A percentile compares a stretch with the other conserved stretches of the same genome.
These are phyloP conservation scores for Leptomonas seymouri DNA, from an alignment of 208 protist genomes.

Conservation along the genomic window DNA sequence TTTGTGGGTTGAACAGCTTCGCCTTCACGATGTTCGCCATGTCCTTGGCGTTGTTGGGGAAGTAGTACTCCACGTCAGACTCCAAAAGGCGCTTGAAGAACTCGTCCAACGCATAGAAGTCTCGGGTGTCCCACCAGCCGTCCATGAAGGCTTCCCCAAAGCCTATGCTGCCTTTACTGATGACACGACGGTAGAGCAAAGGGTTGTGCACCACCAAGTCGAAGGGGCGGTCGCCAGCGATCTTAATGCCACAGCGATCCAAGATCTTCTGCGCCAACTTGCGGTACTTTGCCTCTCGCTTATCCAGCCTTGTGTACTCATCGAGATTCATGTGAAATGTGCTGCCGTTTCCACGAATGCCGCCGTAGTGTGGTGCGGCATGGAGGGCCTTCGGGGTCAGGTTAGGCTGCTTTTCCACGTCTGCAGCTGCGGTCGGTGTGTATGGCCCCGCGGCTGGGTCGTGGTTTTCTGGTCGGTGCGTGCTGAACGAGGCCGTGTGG, in stretches of 20 bases:
- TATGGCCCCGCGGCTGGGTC: conserved; percentile 14
- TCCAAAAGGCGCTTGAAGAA: conserved; percentile 50
- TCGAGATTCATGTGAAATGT: conserved; percentile 23
- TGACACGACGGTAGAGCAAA: conserved; percentile 40
- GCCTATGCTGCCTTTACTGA: conserved; percentile 54
- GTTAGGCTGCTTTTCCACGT: not conserved
- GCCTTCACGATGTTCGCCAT: conserved; percentile 45
- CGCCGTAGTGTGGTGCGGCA: conserved; percentile 14
- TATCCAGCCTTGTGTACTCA: conserved; percentile 32
- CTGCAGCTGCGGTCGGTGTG: conserved; percentile 4
- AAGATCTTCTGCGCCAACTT: conserved; percentile 46
- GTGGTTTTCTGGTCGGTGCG: not conserved
- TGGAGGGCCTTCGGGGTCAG: not conserved
- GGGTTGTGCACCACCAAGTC: conserved; percentile 60
- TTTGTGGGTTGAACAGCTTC: conserved; percentile 58
- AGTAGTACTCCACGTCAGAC: conserved; percentile 56
- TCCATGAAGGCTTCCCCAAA: conserved; percentile 66
- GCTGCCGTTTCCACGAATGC: conserved; percentile 40
- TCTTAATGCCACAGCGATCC: conserved; percentile 36
- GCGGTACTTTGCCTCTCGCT: conserved; percentile 43
- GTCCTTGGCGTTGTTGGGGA: conserved; percentile 67
- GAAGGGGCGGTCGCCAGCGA: conserved; percentile 42
- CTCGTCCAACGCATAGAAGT: conserved; percentile 51
- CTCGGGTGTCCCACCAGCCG: conserved; percentile 63
- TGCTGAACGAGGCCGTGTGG: too few relatives aligned